Base-by-base conservation (phyloP, 2,329 filamentous ascomycete species). In the Neopestalotiopsis sp. region DNA sequence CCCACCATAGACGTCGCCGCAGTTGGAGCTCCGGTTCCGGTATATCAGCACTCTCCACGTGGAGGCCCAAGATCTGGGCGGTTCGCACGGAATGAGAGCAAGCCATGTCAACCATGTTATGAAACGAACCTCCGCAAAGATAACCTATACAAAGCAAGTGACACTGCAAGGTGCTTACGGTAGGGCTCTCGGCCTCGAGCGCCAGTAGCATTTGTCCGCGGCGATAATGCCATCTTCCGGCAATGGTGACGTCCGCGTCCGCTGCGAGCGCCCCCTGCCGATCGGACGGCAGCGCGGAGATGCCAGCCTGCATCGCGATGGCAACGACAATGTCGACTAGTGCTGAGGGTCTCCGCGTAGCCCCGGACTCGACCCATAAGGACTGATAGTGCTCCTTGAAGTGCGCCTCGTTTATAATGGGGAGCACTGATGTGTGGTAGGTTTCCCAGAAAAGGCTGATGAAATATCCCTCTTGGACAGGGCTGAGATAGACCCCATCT, bases 1-100 rank as follows among this genome's bases (percentile, higher is more conserved):
- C 70, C 72, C 72, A 73, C 72, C 72, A 73, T 3, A 69, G 69
- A 4, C 72, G 71, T 17, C 71, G 67, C n/a, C 58, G 32, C 10
- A 72, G 30, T 63, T 73, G 70, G 20, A 45, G 61, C 24, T 70
- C 56, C 4, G 65, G 70, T 45, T 73, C 69, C 4, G 69, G 57
- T 20, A 67, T 59, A 17, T 34, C 40, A 0, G 59, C 42, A 14
- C 63, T 61, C 45, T 73, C 71, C 49, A 70, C 59, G 34, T 65
- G 69, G 17, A 72, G 65, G 13, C 72, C 70, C 7, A 73, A 45
- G 1, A 71, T 68, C 56, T 69, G 67, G 12, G 70, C 66, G 24
- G 67, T 70, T 67, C 69, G 68, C 38, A 70, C 68, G 28, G 71
- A 68, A 38, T 70, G 71, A 13, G 67, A 68, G 12, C 61, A 56